A percentile compares a stretch with the other conserved stretches of the same genome.
These are phyloP conservation scores for Cenchrus americanus DNA, from an alignment of 176 grass and related monocot genomes.

Conservation along the genomic window DNA sequence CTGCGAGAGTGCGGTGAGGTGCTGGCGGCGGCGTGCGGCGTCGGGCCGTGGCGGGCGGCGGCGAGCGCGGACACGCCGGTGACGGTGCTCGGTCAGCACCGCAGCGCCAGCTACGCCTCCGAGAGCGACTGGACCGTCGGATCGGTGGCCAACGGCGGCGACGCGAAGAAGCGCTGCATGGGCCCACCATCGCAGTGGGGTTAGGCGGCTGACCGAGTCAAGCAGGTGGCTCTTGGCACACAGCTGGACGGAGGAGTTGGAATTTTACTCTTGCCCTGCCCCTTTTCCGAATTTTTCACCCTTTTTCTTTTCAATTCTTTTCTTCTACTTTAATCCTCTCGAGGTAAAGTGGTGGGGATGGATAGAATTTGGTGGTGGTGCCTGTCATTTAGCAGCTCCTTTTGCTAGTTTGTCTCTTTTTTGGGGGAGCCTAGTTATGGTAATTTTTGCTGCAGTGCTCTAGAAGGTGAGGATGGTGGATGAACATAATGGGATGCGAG, in stretches of 20 bases:
- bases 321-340: slow-evolving; percentile 44
- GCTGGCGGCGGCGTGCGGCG: slow-evolving; percentile 47
- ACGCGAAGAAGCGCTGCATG: slow-evolving; percentile 73
- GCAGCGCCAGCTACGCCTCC: slow-evolving; percentile 68
- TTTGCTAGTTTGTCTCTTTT: slow-evolving; percentile 34
- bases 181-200: slow-evolving; percentile 54
- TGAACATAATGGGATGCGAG: slow-evolving; percentile 42
- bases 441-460: slow-evolving; percentile 42
- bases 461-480: slow-evolving; percentile 37
- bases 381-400: slow-evolving; percentile 34
- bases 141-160: slow-evolving; percentile 54
- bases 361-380: slow-evolving; percentile 38
- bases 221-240: not conserved
- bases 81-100: slow-evolving; percentile 65
- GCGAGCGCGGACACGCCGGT: slow-evolving; percentile 76
- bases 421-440: slow-evolving; percentile 14
- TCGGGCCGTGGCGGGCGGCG: slow-evolving; percentile 17
- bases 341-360: slow-evolving; percentile 44
- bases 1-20: slow-evolving; percentile 72
- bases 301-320: slow-evolving; percentile 18
- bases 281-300: not conserved
- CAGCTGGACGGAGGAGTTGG: slow-evolving; percentile 29
- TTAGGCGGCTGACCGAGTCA: slow-evolving; percentile 32
- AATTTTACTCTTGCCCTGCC: slow-evolving; percentile 38
- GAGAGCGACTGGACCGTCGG: slow-evolving; percentile 76